Percentiles rank a stretch among this genome's conserved stretches.
phyloP scores from a whole-genome alignment of 352 stramenopile species.

The Lagenidium giganteum region DNA sequence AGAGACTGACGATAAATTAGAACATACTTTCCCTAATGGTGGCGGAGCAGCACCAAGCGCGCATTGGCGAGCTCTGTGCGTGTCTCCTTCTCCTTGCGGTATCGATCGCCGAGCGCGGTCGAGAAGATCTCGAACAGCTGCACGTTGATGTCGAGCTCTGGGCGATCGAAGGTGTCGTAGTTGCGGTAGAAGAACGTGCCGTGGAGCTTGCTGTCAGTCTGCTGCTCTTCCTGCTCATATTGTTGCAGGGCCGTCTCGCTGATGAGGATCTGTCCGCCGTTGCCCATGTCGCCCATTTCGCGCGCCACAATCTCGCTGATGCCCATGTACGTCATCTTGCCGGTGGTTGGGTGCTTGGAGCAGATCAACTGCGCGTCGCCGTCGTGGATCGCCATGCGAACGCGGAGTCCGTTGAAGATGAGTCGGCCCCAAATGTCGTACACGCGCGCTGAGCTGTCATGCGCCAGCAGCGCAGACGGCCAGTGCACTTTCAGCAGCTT shows the following conservation, averaged over 20 bases:
- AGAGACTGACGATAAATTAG: too few species aligned
- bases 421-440: constrained; percentile 52
- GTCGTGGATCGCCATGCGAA: constrained; percentile 79
- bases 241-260: constrained; percentile 39
- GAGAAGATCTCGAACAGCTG: constrained; percentile 10
- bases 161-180: constrained; percentile 7
- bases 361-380: constrained; percentile 56
- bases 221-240: constrained; percentile 36
- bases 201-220: constrained; percentile 11
- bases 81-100: constrained; percentile 14
- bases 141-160: constrained; percentile 12
- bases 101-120: constrained; percentile 13
- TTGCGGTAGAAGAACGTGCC: constrained; percentile 8
- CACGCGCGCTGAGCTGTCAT: constrained; percentile 29
- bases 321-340: constrained; percentile 75
- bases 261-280: constrained; percentile 66
- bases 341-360: constrained; percentile 63
- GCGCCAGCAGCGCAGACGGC: constrained; percentile 40
- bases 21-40: constrained; percentile 6
- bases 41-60: constrained; percentile 15
- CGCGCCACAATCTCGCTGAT: constrained; percentile 60
- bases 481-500: constrained; percentile 56
- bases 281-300: constrained; percentile 59
- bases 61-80: constrained; percentile 10
- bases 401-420: constrained; percentile 64